phyloP scores from a whole-genome alignment of 1,284 basidiomycete species.

The Leccinum solheimii region DNA sequence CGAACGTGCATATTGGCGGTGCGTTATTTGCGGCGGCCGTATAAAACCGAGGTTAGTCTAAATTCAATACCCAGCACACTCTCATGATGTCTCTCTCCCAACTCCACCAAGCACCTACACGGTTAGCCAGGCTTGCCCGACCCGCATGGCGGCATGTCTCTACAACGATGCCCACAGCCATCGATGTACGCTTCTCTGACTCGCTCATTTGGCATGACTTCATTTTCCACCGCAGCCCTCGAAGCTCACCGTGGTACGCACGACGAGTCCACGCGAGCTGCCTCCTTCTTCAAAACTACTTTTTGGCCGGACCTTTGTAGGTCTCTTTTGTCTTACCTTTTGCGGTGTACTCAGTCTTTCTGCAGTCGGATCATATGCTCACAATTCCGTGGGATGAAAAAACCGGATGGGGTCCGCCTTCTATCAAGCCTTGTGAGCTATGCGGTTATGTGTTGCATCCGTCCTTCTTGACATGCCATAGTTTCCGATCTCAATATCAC shows the following conservation, averaged over 20 bases:
- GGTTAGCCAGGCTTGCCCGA: constrained; percentile 9
- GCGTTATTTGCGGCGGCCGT: constrained; percentile 2
- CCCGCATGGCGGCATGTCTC: constrained; percentile 16
- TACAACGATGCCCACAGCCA: constrained; percentile 9
- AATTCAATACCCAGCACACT: not conserved
- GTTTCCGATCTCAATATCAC: constrained; percentile 77
- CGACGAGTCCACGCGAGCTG: constrained; percentile 48
- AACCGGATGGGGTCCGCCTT: constrained; percentile 81
- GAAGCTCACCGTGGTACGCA: constrained; percentile 50
- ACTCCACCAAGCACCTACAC: constrained; percentile 10
- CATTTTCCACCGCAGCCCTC: constrained; percentile 39
- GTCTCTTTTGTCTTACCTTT: constrained; percentile 27
- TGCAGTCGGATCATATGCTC: constrained; percentile 92
- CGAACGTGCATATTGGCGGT: not conserved
- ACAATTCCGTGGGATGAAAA: constrained; percentile 75
- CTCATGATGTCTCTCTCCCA: constrained; percentile 30
- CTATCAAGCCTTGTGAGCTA: constrained; percentile 78
- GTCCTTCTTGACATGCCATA: constrained; percentile 31
- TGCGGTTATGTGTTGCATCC: not conserved
- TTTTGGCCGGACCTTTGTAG: constrained; percentile 73
- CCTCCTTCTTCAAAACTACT: constrained; percentile 57
- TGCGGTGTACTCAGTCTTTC: constrained; percentile 12
- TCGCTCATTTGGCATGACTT: not conserved
- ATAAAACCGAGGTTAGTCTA: constrained; percentile 26
- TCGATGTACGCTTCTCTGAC: constrained; percentile 24